Evolutionary conservation across 176 grass and related monocot species (phyloP).

Genomic region (Carex scoparia): DNA sequence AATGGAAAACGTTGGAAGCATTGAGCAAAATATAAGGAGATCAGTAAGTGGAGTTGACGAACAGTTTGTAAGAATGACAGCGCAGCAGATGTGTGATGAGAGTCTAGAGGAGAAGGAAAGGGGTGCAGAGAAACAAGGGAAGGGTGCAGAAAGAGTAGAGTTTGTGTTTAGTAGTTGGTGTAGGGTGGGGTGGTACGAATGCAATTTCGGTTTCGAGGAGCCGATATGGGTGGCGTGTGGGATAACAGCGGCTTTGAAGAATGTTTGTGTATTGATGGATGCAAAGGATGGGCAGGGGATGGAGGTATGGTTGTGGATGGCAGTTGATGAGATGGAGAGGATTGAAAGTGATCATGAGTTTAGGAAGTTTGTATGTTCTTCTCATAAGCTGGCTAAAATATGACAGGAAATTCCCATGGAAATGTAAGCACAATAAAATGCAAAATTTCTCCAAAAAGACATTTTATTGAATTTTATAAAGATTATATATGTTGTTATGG

Average conservation of each 20-base stretch:
- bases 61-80: neutral
- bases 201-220: neutral
- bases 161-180: neutral
- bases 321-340: neutral
- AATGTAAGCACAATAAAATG: neutral
- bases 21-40: conserved; percentile 3
- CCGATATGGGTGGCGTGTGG: neutral
- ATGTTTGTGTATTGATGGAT: neutral
- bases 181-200: neutral
- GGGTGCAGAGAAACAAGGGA: too few species aligned
- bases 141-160: too few species aligned
- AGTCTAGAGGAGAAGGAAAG: too few species aligned
- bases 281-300: neutral
- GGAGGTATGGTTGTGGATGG: neutral
- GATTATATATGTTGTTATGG: too few species aligned
- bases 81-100: neutral
- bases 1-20: neutral
- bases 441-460: neutral
- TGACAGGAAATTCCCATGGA: neutral
- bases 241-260: neutral
- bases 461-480: too few species aligned
- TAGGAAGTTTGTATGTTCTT: neutral
- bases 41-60: neutral
- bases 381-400: neutral
- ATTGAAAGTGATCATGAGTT: neutral